Conservation (phyloP, 345 rosid species). For the Aquilaria malaccensis region DNA sequence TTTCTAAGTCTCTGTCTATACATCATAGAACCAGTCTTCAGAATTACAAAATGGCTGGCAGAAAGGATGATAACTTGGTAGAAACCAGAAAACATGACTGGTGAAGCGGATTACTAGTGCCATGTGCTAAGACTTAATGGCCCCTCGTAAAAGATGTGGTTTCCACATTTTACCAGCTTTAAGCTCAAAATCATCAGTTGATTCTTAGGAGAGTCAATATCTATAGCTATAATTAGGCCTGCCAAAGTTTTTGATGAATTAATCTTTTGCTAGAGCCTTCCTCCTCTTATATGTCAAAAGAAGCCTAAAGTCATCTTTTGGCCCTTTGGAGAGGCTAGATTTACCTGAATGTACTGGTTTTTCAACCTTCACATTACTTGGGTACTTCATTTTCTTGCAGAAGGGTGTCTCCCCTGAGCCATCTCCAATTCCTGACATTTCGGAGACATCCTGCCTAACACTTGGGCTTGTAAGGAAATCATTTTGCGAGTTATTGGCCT, state of each 20-base stretch:
- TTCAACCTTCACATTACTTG: constrained; percentile 19
- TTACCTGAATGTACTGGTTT: constrained; percentile 20
- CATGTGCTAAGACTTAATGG: too few relatives aligned
- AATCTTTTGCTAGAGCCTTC: constrained; percentile 28
- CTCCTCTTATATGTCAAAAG: constrained; percentile 60
- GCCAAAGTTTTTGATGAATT: constrained; percentile 18
- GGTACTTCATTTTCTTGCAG: constrained; percentile 19
- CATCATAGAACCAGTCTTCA: too few relatives aligned
- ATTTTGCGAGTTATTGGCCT: constrained; percentile 16
- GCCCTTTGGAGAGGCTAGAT: constrained; percentile 25
- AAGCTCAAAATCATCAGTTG: too few relatives aligned
- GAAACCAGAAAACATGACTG: too few relatives aligned
- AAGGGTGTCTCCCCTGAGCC: constrained; percentile 19
- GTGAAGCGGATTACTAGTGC: too few relatives aligned
- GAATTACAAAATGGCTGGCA: too few relatives aligned
- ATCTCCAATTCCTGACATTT: constrained; percentile 14
- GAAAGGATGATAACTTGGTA: too few relatives aligned
- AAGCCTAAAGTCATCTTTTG: constrained; percentile 20
- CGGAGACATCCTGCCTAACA: constrained; percentile 15
- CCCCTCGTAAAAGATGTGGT: too few relatives aligned
- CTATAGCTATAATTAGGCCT: not conserved
- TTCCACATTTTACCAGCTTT: too few relatives aligned
- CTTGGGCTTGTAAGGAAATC: constrained; percentile 18
- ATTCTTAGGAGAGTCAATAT: too few relatives aligned
- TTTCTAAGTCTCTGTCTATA: too few relatives aligned